Evolutionary conservation across 768 basidiomycete species (phyloP).

Genomic region (Phylloporus rhodoxanthus): DNA sequence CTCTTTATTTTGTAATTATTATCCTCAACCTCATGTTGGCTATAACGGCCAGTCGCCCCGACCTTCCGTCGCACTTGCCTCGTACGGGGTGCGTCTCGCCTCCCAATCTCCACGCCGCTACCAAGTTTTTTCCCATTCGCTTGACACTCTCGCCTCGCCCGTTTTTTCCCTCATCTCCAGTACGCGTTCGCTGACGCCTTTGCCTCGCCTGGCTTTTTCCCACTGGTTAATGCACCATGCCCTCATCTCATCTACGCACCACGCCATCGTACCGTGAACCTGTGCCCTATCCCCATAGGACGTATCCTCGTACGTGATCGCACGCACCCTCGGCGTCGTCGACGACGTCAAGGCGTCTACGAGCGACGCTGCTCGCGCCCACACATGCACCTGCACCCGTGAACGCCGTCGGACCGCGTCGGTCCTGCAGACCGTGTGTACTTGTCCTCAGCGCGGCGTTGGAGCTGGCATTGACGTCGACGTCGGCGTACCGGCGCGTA

Average conservation of each 20-base stretch:
- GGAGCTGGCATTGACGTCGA: too few species aligned
- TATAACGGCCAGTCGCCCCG: constrained; percentile 13
- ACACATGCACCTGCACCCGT: too few species aligned
- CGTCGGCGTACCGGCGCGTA: too few species aligned
- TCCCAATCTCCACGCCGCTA: constrained; percentile 12
- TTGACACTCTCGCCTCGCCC: not conserved
- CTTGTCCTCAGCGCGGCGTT: not conserved
- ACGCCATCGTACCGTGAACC: not conserved
- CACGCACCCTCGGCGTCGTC: constrained; percentile 72
- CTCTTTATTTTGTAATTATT: not conserved
- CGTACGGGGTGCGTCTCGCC: not conserved
- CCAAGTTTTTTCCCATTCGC: not conserved
- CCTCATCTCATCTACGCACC: not conserved
- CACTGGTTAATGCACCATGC: not conserved
- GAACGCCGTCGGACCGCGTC: too few species aligned
- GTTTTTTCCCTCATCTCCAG: not conserved
- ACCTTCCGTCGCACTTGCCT: not conserved
- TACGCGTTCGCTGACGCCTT: constrained; percentile 3
- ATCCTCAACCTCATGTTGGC: not conserved
- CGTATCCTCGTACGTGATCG: constrained; percentile 75
- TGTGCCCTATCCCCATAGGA: constrained; percentile 41
- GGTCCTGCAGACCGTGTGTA: not conserved
- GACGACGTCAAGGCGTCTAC: constrained; percentile 73
- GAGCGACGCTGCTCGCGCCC: too few species aligned
- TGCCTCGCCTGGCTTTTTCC: not conserved